phyloP scores from a whole-genome alignment of 2,329 filamentous ascomycete genomes.

The Aspergillus pseudoviridinutans region DNA sequence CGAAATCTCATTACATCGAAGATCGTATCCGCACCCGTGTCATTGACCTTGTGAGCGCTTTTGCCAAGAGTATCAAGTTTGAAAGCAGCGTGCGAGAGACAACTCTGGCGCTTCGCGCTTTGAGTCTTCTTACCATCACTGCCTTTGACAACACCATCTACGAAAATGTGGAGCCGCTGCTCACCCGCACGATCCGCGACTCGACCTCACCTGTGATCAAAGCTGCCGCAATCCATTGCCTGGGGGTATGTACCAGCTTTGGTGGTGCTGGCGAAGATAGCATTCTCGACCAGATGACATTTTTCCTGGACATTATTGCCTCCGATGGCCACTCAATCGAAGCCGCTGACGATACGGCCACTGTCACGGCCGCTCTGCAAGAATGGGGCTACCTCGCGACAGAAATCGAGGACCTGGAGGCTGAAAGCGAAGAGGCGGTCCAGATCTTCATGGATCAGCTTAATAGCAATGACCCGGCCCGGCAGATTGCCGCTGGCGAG shows the following conservation, averaged over 20 bases:
- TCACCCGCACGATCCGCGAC: slow-evolving; percentile 64
- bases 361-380: slow-evolving; percentile 71
- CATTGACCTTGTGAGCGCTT: slow-evolving; percentile 59
- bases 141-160: slow-evolving; percentile 63
- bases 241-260: slow-evolving; percentile 69
- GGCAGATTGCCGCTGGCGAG: slow-evolving; percentile 73
- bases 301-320: slow-evolving; percentile 71
- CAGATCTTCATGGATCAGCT: slow-evolving; percentile 84
- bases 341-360: slow-evolving; percentile 64
- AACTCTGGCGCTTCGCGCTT: slow-evolving; percentile 65
- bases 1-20: slow-evolving; percentile 65
- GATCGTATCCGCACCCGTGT: slow-evolving; percentile 58
- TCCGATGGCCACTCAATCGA: slow-evolving; percentile 71
- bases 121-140: slow-evolving; percentile 67
- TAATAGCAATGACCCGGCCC: slow-evolving; percentile 65
- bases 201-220: slow-evolving; percentile 63
- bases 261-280: slow-evolving; percentile 68
- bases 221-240: slow-evolving; percentile 66
- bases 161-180: slow-evolving; percentile 53
- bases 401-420: slow-evolving; percentile 69
- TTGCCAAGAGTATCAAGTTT: slow-evolving; percentile 67
- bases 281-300: slow-evolving; percentile 68
- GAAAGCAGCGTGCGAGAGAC: slow-evolving; percentile 67
- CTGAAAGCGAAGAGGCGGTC: slow-evolving; percentile 66
- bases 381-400: slow-evolving; percentile 79